phyloP scores from a whole-genome alignment of 148 eudicot genomes.

The Agrostemma githago region DNA sequence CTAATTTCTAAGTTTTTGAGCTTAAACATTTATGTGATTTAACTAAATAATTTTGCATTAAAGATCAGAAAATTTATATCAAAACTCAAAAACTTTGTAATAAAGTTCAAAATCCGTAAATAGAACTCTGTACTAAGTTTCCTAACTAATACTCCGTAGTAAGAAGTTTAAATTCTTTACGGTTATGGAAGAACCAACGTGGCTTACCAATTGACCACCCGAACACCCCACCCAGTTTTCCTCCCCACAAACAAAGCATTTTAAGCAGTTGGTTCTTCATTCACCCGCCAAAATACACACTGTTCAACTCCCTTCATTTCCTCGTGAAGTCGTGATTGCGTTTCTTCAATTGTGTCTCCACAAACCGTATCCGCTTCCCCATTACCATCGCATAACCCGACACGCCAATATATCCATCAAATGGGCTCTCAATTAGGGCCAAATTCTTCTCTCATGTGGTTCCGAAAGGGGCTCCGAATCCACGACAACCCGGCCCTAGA shows the following conservation, averaged over 20 bases:
- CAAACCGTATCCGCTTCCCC: neutral
- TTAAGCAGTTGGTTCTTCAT: neutral
- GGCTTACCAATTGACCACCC: neutral
- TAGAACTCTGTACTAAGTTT: no score
- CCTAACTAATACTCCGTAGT: no score
- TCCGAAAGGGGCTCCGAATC: conserved; percentile 82
- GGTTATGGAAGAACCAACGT: neutral
- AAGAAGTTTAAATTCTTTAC: neutral
- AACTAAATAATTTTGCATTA: no score
- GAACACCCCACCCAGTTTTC: neutral
- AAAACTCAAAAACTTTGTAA: no score
- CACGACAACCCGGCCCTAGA: conserved; percentile 90
- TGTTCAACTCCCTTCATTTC: no score
- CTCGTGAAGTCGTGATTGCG: conserved; percentile 20
- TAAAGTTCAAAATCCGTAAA: no score
- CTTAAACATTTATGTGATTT: no score
- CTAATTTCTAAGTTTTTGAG: no score
- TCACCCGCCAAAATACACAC: conserved; percentile 8
- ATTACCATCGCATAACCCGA: neutral
- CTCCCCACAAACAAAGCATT: neutral
- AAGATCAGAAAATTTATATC: no score
- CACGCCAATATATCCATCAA: conserved; percentile 2
- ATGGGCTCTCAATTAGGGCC: conserved; percentile 30
- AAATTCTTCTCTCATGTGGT: conserved; percentile 63
- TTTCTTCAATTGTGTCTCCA: conserved; percentile 17